These are phyloP conservation scores for Yamadazyma diddensiae DNA, from an alignment of 1,139 yeast genomes.

Conservation along the genomic window DNA sequence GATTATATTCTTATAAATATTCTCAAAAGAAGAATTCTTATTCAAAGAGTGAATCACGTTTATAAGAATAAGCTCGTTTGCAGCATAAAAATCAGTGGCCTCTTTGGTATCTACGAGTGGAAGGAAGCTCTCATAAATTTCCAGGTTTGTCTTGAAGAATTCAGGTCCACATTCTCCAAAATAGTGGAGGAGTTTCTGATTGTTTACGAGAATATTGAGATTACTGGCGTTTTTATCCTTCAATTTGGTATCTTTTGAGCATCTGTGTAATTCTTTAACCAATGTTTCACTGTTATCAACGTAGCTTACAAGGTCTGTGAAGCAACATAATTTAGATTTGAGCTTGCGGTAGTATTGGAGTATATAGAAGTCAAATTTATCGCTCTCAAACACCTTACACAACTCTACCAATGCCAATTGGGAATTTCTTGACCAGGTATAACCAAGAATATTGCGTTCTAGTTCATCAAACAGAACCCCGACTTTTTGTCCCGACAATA, in stretches of 20 bases:
- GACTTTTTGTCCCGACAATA: conserved; percentile 41
- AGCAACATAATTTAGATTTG: conserved; percentile 59
- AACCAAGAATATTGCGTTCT: conserved; percentile 19
- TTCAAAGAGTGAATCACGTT: conserved; percentile 31
- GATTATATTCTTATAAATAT: conserved; percentile 30
- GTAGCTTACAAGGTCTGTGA: conserved; percentile 50
- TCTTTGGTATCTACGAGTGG: conserved; percentile 33
- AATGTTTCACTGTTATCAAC: too few relatives aligned
- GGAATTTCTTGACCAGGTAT: conserved; percentile 50
- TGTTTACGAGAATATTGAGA: conserved; percentile 45
- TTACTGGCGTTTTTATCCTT: conserved; percentile 16
- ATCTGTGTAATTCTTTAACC: too few relatives aligned
- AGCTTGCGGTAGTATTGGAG: conserved; percentile 40
- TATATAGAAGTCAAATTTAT: conserved; percentile 23
- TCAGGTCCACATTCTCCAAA: conserved; percentile 15
- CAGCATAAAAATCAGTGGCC: conserved; percentile 61
- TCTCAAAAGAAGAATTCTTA: conserved; percentile 11
- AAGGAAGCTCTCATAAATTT: conserved; percentile 30
- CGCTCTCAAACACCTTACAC: conserved; percentile 20
- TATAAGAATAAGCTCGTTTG: conserved; percentile 61
- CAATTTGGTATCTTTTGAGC: too few relatives aligned
- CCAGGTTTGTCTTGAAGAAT: conserved; percentile 27
- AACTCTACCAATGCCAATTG: conserved; percentile 53
- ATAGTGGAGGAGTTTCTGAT: conserved; percentile 39
- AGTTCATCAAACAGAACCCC: conserved; percentile 24